These are phyloP conservation scores for Fusarium graminum DNA, from an alignment of 2,329 filamentous ascomycete genomes.

Conservation along the genomic window DNA sequence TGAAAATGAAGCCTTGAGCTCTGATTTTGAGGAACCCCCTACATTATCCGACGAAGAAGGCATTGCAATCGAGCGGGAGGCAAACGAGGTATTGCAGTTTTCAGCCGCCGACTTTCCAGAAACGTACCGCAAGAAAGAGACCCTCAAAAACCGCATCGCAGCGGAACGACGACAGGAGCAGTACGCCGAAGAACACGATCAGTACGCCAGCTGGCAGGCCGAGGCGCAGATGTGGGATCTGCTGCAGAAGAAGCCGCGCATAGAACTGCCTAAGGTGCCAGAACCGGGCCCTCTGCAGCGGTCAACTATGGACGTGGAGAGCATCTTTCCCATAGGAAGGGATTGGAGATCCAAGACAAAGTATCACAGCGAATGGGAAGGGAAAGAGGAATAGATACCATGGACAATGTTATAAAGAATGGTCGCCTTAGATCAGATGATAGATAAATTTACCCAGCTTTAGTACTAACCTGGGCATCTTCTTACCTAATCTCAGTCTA, in stretches of 20 bases:
- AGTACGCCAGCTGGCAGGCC: slow-evolving; percentile 55
- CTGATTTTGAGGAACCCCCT: slow-evolving; percentile 33
- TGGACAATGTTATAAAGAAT: no score
- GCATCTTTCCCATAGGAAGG: slow-evolving; percentile 53
- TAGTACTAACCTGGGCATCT: no score
- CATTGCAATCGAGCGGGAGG: slow-evolving; percentile 53
- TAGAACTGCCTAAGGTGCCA: slow-evolving; percentile 51
- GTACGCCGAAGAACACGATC: slow-evolving; percentile 60
- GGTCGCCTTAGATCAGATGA: no score
- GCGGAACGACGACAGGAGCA: slow-evolving; percentile 59
- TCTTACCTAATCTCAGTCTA: no score
- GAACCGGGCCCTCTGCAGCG: slow-evolving; percentile 49
- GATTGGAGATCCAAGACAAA: slow-evolving; percentile 57
- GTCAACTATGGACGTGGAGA: slow-evolving; percentile 53
- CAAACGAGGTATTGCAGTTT: slow-evolving; percentile 59
- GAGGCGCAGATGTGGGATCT: slow-evolving; percentile 63
- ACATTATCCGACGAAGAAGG: slow-evolving; percentile 47
- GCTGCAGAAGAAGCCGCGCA: slow-evolving; percentile 56
- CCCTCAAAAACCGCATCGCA: slow-evolving; percentile 56
- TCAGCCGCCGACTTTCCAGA: slow-evolving; percentile 58
- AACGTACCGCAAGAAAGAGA: slow-evolving; percentile 53
- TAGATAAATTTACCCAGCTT: no score
- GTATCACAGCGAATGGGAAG: slow-evolving; percentile 61
- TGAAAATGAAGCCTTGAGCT: slow-evolving; percentile 30
- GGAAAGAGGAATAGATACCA: slow-evolving; percentile 1